These are phyloP conservation scores for Phytophthora brassicae DNA, from an alignment of 352 stramenopile species.

Conservation along the genomic window DNA sequence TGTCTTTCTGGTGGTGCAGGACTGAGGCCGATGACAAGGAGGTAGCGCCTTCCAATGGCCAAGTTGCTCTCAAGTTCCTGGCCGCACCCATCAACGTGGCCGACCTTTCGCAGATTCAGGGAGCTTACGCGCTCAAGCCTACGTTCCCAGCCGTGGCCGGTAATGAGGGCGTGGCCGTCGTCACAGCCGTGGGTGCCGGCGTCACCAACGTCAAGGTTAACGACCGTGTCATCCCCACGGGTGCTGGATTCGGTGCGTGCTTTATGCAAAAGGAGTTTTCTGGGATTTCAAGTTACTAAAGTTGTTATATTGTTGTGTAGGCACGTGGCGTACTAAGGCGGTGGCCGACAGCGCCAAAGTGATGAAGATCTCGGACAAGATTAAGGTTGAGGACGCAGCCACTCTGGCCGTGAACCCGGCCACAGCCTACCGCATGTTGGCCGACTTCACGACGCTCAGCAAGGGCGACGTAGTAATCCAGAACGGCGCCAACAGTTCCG, in stretches of 20 bases:
- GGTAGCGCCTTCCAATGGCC: constrained; percentile 40
- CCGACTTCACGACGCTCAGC: constrained; percentile 79
- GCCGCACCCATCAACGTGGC: constrained; percentile 88
- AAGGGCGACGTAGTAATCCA: constrained; percentile 89
- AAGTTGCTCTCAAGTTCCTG: constrained; percentile 89
- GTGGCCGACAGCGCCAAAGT: constrained; percentile 65
- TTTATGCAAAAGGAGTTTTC: neutral
- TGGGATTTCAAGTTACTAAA: neutral
- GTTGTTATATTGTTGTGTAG: constrained; percentile 11
- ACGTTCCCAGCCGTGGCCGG: constrained; percentile 78
- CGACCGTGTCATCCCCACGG: constrained; percentile 82
- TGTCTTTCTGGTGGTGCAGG: constrained; percentile 34
- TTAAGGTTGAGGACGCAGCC: constrained; percentile 82
- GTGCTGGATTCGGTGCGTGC: constrained; percentile 56
- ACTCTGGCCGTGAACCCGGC: constrained; percentile 83
- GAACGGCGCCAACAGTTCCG: constrained; percentile 88
- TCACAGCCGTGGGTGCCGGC: constrained; percentile 78
- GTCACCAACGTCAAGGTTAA: constrained; percentile 86
- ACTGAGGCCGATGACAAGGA: constrained; percentile 71
- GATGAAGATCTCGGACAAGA: constrained; percentile 81
- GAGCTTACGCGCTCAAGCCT: constrained; percentile 78
- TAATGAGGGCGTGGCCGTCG: constrained; percentile 85
- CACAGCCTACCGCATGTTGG: constrained; percentile 85
- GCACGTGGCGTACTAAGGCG: constrained; percentile 76
- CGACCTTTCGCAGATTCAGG: constrained; percentile 88